phyloP scores from a whole-genome alignment of 78 protist genomes.

The Cavenderia fasciculata region DNA sequence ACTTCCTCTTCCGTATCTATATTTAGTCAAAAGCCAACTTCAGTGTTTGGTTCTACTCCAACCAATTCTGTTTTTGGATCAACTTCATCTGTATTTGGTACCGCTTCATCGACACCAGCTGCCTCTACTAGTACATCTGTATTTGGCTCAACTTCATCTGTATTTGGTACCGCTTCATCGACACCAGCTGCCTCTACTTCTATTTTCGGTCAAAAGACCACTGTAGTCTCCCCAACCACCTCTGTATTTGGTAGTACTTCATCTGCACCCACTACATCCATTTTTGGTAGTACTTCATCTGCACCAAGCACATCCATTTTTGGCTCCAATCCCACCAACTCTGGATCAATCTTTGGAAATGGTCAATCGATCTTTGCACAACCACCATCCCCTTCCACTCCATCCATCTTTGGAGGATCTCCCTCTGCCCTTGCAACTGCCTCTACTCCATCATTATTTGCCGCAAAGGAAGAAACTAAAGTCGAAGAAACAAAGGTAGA shows the following conservation, averaged over 20 bases:
- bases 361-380: neutral
- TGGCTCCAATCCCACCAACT: too few species aligned
- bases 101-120: neutral
- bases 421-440: too few species aligned
- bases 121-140: neutral
- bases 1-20: too few species aligned
- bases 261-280: neutral
- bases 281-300: neutral
- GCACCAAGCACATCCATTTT: neutral
- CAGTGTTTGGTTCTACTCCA: neutral
- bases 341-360: neutral
- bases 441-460: too few species aligned
- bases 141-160: neutral
- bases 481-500: too few species aligned
- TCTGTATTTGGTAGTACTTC: too few species aligned
- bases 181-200: slow-evolving; percentile 3
- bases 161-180: neutral
- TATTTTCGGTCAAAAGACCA: neutral
- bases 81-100: neutral
- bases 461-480: too few species aligned
- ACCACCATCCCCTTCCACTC: neutral
- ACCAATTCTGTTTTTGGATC: neutral
- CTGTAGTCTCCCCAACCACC: too few species aligned
- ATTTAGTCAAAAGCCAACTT: neutral
- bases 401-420: too few species aligned